Evolutionary conservation across 2,329 filamentous ascomycete species (phyloP).

Genomic region (Colletotrichum liaoningense): DNA sequence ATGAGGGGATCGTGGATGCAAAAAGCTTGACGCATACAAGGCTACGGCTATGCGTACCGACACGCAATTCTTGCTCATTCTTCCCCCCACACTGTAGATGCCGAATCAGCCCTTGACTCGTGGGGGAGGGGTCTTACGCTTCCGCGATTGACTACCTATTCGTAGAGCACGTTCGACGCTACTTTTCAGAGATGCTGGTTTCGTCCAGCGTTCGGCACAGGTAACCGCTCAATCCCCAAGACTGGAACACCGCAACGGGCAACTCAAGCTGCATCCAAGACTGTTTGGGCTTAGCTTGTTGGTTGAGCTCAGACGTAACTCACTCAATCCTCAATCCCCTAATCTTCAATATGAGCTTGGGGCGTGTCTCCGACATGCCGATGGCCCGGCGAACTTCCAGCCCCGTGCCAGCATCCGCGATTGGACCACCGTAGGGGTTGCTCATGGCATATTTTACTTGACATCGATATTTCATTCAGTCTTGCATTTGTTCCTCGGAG

Average conservation of each 20-base stretch:
- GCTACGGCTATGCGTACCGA: background rate
- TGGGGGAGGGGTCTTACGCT: background rate
- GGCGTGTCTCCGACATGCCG: slow-evolving; percentile 4
- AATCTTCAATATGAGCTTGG: background rate
- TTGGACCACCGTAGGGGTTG: background rate
- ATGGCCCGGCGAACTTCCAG: background rate
- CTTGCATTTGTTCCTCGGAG: background rate
- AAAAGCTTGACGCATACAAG: slow-evolving; percentile 26
- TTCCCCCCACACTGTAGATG: slow-evolving; percentile 7
- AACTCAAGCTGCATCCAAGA: background rate
- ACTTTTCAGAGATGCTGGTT: background rate
- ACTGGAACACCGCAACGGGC: background rate
- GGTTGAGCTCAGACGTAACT: slow-evolving; percentile 2
- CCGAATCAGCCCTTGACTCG: slow-evolving; percentile 4
- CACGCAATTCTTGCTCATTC: background rate
- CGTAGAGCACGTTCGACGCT: background rate
- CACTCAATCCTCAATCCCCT: background rate
- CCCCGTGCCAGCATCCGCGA: background rate
- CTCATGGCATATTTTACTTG: background rate
- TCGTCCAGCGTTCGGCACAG: background rate
- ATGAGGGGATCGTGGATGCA: background rate
- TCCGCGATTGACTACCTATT: background rate
- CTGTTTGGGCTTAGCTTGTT: background rate
- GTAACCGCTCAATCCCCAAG: background rate
- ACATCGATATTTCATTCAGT: background rate